Percentiles rank a stretch among this genome's conserved stretches.
Conservation (phyloP, 2,329 filamentous ascomycete species). For the Fusarium anthophilum region DNA sequence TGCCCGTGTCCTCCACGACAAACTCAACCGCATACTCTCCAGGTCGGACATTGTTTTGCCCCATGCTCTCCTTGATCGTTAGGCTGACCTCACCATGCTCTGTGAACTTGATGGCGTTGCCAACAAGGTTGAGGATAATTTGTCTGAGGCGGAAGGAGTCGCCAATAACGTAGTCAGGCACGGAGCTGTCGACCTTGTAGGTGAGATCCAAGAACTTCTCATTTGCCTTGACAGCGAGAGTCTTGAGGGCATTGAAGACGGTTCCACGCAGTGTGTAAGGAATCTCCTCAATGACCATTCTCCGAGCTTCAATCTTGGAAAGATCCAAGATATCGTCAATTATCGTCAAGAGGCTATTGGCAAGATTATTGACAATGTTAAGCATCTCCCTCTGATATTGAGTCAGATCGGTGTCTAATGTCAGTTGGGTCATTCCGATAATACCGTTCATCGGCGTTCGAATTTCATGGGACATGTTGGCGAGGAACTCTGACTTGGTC, state of each 20-base stretch:
- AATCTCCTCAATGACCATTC: constrained; percentile 98
- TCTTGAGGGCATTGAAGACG: constrained; percentile 97
- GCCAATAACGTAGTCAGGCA: constrained; percentile 94
- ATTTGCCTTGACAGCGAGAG: constrained; percentile 95
- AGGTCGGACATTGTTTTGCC: constrained; percentile 69
- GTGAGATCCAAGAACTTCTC: constrained; percentile 93
- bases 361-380: constrained; percentile 96
- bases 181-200: constrained; percentile 91
- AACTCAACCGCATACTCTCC: constrained; percentile 96
- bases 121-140: constrained; percentile 96
- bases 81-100: constrained; percentile 96
- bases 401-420: constrained; percentile 92
- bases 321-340: constrained; percentile 86
- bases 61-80: constrained; percentile 77
- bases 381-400: constrained; percentile 98
- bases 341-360: constrained; percentile 95
- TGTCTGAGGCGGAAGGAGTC: constrained; percentile 96
- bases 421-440: constrained; percentile 97
- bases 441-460: constrained; percentile 98
- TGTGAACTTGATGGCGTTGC: constrained; percentile 99
- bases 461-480: constrained; percentile 99
- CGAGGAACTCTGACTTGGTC: constrained; percentile 97
- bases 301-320: constrained; percentile 89
- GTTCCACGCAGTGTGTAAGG: constrained; percentile 93
- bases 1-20: constrained; percentile 94